These are phyloP conservation scores for Quambalaria eucalypti DNA, from an alignment of 1,284 basidiomycete genomes.

Conservation along the genomic window DNA sequence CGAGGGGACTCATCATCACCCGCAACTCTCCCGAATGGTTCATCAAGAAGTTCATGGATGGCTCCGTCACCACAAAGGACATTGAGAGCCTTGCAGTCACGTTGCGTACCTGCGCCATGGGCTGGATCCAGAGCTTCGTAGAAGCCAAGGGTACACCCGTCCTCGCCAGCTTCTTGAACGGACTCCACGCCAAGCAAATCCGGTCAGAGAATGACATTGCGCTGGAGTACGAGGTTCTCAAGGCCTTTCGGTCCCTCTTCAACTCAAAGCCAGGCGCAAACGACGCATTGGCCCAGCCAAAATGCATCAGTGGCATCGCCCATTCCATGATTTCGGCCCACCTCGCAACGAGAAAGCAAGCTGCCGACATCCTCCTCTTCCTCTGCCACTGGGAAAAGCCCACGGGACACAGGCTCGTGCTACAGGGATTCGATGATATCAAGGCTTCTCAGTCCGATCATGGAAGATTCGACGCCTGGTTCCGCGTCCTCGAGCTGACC, in stretches of 20 bases:
- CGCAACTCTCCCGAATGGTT: conserved; percentile 55
- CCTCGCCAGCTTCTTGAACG: conserved; percentile 63
- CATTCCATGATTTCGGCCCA: conserved; percentile 76
- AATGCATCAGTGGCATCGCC: conserved; percentile 71
- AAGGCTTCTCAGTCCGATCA: conserved; percentile 28
- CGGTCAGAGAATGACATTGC: conserved; percentile 56
- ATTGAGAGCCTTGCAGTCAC: conserved; percentile 69
- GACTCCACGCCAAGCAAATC: conserved; percentile 33
- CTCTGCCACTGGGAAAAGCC: conserved; percentile 52
- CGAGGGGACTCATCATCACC: conserved; percentile 47
- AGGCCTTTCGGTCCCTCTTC: conserved; percentile 75
- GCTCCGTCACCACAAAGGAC: conserved; percentile 70
- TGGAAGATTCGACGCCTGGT: conserved; percentile 74
- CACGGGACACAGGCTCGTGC: conserved; percentile 50
- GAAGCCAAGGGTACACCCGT: conserved; percentile 64
- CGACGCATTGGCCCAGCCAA: conserved; percentile 69
- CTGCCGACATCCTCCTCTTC: conserved; percentile 64
- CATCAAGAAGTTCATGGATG: conserved; percentile 77
- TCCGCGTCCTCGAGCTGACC: conserved; percentile 68
- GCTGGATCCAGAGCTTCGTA: conserved; percentile 46
- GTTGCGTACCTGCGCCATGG: conserved; percentile 54
- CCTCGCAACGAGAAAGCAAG: conserved; percentile 67
- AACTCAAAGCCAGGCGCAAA: conserved; percentile 67
- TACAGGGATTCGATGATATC: conserved; percentile 50
- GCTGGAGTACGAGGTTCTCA: conserved; percentile 80